Evolutionary conservation across 768 basidiomycete genomes (phyloP).

Genomic region (Tylopilus rubrobrunneus): DNA sequence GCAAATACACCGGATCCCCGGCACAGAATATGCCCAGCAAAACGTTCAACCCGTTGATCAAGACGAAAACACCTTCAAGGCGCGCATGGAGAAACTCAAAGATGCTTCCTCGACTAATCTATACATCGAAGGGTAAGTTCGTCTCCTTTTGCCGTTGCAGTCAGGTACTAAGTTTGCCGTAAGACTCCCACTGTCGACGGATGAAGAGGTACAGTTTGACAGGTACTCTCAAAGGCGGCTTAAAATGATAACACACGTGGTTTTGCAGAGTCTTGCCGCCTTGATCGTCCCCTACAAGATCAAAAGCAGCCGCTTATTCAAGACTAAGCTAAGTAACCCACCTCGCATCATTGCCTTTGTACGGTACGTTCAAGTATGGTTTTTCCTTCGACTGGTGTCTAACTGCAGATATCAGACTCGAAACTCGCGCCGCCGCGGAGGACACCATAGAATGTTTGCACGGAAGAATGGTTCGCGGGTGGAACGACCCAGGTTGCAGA

Average conservation of each 20-base stretch:
- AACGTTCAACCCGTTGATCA: conserved; percentile 23
- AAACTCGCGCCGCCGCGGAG: conserved; percentile 67
- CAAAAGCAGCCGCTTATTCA: conserved; percentile 75
- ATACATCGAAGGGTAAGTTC: conserved; percentile 69
- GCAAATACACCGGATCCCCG: conserved; percentile 81
- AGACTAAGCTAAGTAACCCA: conserved; percentile 70
- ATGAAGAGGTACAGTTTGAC: conserved; percentile 46
- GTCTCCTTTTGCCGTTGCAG: background rate
- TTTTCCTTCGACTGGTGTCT: background rate
- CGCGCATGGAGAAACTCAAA: conserved; percentile 72
- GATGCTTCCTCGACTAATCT: conserved; percentile 70
- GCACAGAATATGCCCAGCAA: conserved; percentile 56
- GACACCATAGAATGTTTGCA: conserved; percentile 76
- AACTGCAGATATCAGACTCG: conserved; percentile 44
- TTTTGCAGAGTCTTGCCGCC: conserved; percentile 51
- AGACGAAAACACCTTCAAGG: conserved; percentile 55
- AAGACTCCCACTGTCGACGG: conserved; percentile 67
- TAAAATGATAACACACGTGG: background rate
- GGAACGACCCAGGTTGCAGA: conserved; percentile 70
- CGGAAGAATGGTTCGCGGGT: conserved; percentile 76
- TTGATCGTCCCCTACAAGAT: conserved; percentile 70
- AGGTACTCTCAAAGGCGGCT: background rate
- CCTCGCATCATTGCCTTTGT: conserved; percentile 81
- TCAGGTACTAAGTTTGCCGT: background rate
- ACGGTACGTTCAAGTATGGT: conserved; percentile 41